Evolutionary conservation across 495 filamentous ascomycete species (phyloP), one percentile per base, ranked within the genome.

Genomic region (Podospora pseudocomata): DNA sequence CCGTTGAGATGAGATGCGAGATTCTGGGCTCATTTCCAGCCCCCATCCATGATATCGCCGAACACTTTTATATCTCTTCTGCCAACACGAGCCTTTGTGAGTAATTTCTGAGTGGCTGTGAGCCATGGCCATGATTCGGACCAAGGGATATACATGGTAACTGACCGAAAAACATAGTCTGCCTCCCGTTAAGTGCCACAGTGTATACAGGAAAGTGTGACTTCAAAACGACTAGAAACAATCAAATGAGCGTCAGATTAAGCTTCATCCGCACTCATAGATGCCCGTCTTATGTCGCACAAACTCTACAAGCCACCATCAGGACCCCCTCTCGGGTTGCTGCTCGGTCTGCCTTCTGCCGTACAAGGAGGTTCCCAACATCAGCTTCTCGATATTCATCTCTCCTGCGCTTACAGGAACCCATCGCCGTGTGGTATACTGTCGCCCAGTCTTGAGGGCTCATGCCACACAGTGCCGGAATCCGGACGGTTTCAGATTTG

Each of bases 201-300:
- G 5, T 49, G 39, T 49, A 11, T 49, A 11, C 39, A 49, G 39
- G 15, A 49, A 49, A 49, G 15, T 3, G 39, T 16, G 15, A 13
- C 39, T 59, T 57, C 20, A 28, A 4, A 18, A 56, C 65, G 28
- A 44, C n/a, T 11, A 49, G 39, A 49, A 11, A 49, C 39, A 49
- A 13, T 49, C 13, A 2, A 5, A 11, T 11, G 39, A 49, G 39
- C 39, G 39, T 49, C 39, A 49, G 39, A 49, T 49, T 49, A 49
- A 49, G 39, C 13, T 18, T 67, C 28, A 6, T 32, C 26, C 23
- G 59, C 44, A 18, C 23, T 34, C 65, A 30, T 0, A 32, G 3
- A 19, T 58, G 65, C 44, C 39, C 58, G 65, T 62, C 39, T 56
- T 63, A 39, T 63, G 65, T 56, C 34, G 1, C 39, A 67, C 65